phyloP scores from a whole-genome alignment of 768 basidiomycete species.

The Tylopilus balloui region DNA sequence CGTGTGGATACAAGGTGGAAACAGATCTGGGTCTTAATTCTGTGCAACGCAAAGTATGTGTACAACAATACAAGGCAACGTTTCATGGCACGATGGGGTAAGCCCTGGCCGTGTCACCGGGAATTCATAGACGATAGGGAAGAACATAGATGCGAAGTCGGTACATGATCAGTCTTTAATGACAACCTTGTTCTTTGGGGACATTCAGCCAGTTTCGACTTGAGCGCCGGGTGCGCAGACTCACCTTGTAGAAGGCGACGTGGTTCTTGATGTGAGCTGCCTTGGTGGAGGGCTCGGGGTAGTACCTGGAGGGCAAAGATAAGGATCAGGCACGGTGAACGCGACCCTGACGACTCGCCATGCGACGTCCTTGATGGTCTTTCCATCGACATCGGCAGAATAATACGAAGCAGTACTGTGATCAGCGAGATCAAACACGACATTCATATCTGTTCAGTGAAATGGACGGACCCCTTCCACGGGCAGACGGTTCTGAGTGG shows the following conservation, averaged over 20 bases:
- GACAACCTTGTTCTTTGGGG: constrained; percentile 17
- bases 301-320: constrained; percentile 48
- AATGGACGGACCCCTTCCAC: constrained; percentile 61
- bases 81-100: no score
- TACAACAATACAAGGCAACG: neutral
- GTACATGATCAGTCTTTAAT: constrained; percentile 13
- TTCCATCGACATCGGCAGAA: constrained; percentile 47
- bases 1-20: neutral
- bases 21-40: neutral
- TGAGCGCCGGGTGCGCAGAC: neutral
- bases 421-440: constrained; percentile 1
- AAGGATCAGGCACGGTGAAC: neutral
- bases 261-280: constrained; percentile 61
- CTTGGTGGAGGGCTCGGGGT: constrained; percentile 50
- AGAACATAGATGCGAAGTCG: neutral
- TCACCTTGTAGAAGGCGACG: constrained; percentile 77
- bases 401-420: constrained; percentile 64
- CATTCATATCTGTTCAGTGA: neutral
- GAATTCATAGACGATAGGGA: neutral
- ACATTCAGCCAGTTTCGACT: neutral
- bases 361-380: constrained; percentile 52
- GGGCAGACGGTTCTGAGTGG: constrained; percentile 47
- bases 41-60: no score
- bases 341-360: constrained; percentile 43
- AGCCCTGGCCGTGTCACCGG: neutral